Conservation (phyloP, 768 basidiomycete genomes). For the Boletus reticulatus region DNA sequence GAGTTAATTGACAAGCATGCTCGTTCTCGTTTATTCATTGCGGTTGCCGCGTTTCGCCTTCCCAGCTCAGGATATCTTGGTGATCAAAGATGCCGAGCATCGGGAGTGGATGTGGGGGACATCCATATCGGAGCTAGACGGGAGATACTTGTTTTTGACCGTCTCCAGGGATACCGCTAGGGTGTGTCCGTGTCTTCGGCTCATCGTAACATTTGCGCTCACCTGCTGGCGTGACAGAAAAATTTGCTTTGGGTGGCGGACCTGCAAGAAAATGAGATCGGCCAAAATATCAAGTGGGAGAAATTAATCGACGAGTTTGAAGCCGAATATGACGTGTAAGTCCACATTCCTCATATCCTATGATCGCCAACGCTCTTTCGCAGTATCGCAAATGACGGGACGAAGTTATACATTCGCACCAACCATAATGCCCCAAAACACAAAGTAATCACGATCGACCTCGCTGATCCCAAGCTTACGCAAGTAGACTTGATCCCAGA, state of each 20-base stretch:
- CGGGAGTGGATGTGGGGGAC: conserved; percentile 64
- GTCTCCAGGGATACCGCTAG: conserved; percentile 59
- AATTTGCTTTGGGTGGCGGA: conserved; percentile 75
- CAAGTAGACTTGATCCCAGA: conserved; percentile 68
- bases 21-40: not conserved
- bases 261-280: conserved; percentile 56
- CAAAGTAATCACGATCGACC: conserved; percentile 64
- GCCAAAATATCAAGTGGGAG: conserved; percentile 65
- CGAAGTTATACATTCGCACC: conserved; percentile 61
- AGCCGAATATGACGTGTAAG: conserved; percentile 63
- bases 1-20: conserved; percentile 4
- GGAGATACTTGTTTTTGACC: conserved; percentile 58
- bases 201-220: not conserved
- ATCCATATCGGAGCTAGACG: conserved; percentile 57
- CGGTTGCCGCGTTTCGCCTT: conserved; percentile 2
- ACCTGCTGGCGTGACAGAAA: conserved; percentile 46
- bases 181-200: conserved; percentile 34
- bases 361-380: conserved; percentile 1
- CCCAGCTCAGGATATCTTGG: conserved; percentile 65
- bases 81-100: conserved; percentile 61
- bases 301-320: conserved; percentile 71
- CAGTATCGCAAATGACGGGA: conserved; percentile 65
- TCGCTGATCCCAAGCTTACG: conserved; percentile 46
- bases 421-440: conserved; percentile 65
- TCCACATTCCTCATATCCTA: not conserved